Evolutionary conservation across 805 yeast genomes (phyloP), one percentile per base, ranked within the genome.

Genomic region (Kluyveromyces siamensis): DNA sequence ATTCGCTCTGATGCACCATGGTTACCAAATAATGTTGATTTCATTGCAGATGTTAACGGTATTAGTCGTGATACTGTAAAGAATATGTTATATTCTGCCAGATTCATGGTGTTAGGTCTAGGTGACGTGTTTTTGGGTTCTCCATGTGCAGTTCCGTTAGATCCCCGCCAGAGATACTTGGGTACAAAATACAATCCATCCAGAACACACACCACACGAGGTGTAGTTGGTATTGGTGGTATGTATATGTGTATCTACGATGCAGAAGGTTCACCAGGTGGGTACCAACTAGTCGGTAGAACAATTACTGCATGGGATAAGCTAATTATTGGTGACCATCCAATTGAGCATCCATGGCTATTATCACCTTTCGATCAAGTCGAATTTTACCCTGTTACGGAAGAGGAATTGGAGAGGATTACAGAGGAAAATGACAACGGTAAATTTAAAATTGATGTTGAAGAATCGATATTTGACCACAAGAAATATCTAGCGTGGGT

Each of bases 221-320:
- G 99, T 57, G 86, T 93, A 37, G 98, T 91, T 52, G 99, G 99
- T 62, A 83, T 93, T 64, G 99, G 99, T 54, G 98, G 99, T 58
- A 88, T 85, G 87, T 93, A 89, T 76, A 90, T 91, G 98, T 91
- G 98, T 72, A 90, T 91, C 58, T 91, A 91, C 69, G 88, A 98
- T 33, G 90, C 91, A 91, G 95, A 88, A 56, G 67, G 62, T 43
- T 88, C 96, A 25, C 99, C 99, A 44, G 99, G 99, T 70, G 99
- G 99, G 33, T 91, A 91, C 70, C 98, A 91, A 71, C 76, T 91
- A 58, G 91, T 89, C 53, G 99, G 98, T 49, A 80, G 98, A 63
- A 91, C 99, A 10, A 82, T 93, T 55, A 98, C 98, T 48, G 90
- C 91, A 58, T 91, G 99, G 99, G 99, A 91, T 66, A 90, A 88